Base-by-base conservation (phyloP, 2,329 filamentous ascomycete species). In the Ophiostoma perfectum region DNA sequence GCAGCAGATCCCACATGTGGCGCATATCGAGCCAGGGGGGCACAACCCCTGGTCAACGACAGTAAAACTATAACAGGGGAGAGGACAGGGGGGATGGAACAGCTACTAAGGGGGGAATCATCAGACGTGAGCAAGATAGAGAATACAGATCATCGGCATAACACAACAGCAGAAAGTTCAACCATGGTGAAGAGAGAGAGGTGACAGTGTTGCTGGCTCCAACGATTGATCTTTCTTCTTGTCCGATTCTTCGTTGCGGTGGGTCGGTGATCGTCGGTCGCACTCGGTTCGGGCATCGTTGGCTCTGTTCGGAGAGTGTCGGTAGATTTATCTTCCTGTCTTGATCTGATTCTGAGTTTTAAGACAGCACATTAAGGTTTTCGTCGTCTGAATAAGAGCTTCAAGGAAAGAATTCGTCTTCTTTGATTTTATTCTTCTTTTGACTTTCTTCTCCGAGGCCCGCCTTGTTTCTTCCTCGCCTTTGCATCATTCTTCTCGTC, bases 371-470 rank as follows among this genome's bases (percentile, higher is more conserved):
- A 36, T 64, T 11, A 64, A 45, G 14, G 27, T 64, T 2, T 18
- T 44, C 39, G 63, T 64, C 12, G 63, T 16, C 38, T 63, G 60
- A 18, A 9, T 27, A 42, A 44, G 38, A 27, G 39, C 6, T 44
- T 42, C 16, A 64, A 64, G 4, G 36, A 36, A 18, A 47, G 38
- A 55, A 18, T 36, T 49, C 41, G 27, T 36, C 52, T 60, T 62
- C 12, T 41, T 66, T n/a, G 58, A 52, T 39, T 58, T 65, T 64
- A 45, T 64, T 65, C 66, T 66, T 68, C 52, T 66, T 65, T 18
- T 18, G 41, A n/a, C 7, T 65, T 45, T 65, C 63, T 14, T 64
- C 42, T 47, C 63, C 27, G 8, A 27, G 63, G 27, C 41, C 63
- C 41, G 63, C 42, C 42, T 36, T 47, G 63, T 44, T 64, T 64